Conservation (phyloP, 106 monocot species). For the Dendrobium nobile region DNA sequence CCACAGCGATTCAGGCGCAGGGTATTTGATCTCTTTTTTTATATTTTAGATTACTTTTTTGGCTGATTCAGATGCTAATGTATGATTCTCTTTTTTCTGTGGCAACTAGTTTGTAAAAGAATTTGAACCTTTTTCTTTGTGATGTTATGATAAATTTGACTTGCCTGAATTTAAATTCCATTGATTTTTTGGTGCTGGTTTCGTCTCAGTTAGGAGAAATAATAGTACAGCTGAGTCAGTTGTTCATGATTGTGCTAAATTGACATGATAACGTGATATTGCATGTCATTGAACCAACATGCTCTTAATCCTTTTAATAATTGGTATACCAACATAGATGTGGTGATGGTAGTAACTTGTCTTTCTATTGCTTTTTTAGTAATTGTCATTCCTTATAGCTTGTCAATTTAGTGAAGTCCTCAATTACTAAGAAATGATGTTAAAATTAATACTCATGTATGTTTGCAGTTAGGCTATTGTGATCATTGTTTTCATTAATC, state of each 20-base stretch:
- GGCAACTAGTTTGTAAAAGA: neutral
- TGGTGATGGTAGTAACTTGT: neutral
- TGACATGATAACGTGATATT: neutral
- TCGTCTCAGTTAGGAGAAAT: too few relatives aligned
- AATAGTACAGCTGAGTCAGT: too few relatives aligned
- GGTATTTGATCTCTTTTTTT: constrained; percentile 13
- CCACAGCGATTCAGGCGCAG: constrained; percentile 48
- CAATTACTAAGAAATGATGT: too few relatives aligned
- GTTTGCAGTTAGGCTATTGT: neutral
- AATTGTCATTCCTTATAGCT: neutral
- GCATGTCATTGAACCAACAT: neutral
- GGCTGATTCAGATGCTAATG: neutral
- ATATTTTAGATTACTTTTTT: neutral
- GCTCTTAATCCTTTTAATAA: neutral
- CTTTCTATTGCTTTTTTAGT: neutral
- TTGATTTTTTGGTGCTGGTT: too few relatives aligned
- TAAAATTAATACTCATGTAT: neutral
- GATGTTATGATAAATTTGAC: too few relatives aligned
- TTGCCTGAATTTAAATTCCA: too few relatives aligned
- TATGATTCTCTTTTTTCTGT: neutral
- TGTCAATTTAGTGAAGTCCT: too few relatives aligned
- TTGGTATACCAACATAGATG: neutral
- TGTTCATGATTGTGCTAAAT: too few relatives aligned
- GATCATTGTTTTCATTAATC: neutral
- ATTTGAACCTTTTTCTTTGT: too few relatives aligned